Conservation (phyloP, 768 basidiomycete species). For the Kwoniella europaea region DNA sequence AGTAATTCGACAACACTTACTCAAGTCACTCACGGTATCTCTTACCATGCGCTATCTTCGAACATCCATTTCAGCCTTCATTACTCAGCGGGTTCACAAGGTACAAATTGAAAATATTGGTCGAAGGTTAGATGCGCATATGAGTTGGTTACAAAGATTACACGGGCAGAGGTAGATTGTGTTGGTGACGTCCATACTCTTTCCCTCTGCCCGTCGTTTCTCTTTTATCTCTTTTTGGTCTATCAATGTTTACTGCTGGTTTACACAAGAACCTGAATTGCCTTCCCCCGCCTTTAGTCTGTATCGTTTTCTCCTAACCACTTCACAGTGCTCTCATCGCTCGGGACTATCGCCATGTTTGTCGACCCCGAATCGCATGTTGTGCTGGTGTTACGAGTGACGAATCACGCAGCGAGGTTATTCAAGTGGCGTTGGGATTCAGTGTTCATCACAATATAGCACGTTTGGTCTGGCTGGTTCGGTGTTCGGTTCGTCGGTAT, state of each 20-base stretch:
- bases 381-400: slow-evolving; percentile 23
- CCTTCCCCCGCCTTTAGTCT: slow-evolving; percentile 39
- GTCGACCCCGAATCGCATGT: slow-evolving; percentile 19
- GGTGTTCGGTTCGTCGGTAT: slow-evolving; percentile 5
- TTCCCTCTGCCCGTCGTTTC: slow-evolving; percentile 2
- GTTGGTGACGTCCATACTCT: slow-evolving; percentile 14
- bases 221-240: slow-evolving; percentile 11
- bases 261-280: slow-evolving; percentile 28
- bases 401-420: slow-evolving; percentile 35
- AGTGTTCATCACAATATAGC: slow-evolving; percentile 19
- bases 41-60: slow-evolving; percentile 4
- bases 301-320: slow-evolving; percentile 16
- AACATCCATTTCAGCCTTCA: not conserved
- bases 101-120: not conserved
- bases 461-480: slow-evolving; percentile 2
- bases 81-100: slow-evolving; percentile 20
- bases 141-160: not conserved
- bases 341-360: slow-evolving; percentile 18
- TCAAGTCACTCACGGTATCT: not conserved
- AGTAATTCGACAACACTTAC: slow-evolving; percentile 2
- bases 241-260: slow-evolving; percentile 16
- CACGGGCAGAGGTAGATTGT: slow-evolving; percentile 7
- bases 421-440: slow-evolving; percentile 39
- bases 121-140: not conserved
- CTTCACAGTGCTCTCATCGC: slow-evolving; percentile 12